Percentiles rank a stretch among this genome's conserved stretches.
Conservation (phyloP, 306 rosid genomes). For the Medicago arabica region DNA sequence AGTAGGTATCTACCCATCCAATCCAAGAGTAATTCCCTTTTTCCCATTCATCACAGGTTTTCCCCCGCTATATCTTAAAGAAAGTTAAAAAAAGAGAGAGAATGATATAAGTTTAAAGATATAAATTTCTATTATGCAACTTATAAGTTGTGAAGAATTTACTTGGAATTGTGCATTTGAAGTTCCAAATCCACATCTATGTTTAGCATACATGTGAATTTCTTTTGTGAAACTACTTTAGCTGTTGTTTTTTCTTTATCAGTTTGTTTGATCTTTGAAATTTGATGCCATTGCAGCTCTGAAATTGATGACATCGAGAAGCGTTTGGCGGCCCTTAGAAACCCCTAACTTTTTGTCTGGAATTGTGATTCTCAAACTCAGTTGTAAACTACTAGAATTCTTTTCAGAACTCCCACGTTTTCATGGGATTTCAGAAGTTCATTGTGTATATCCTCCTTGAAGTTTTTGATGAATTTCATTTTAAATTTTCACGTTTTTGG, state of each 20-base stretch:
- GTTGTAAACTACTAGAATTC: conserved; percentile 19
- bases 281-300: conserved; percentile 66
- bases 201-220: not conserved
- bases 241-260: not conserved
- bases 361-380: conserved; percentile 24
- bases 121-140: not conserved
- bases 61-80: not conserved
- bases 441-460: conserved; percentile 41
- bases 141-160: conserved; percentile 1
- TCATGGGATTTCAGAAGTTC: conserved; percentile 25
- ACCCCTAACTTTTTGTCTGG: conserved; percentile 54
- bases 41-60: not conserved
- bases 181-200: conserved; percentile 7
- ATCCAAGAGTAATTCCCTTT: not conserved
- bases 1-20: conserved; percentile 18
- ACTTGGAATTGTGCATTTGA: not conserved
- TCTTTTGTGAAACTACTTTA: not conserved
- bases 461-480: not conserved
- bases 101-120: not conserved
- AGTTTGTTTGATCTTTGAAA: conserved; percentile 36
- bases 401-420: conserved; percentile 8
- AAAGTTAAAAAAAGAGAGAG: not conserved
- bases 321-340: conserved; percentile 87
- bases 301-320: conserved; percentile 77
- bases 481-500: conserved; percentile 10